These are phyloP conservation scores for Dichotomocladium elegans DNA, from an alignment of 371 early-diverging fungal species.

Conservation along the genomic window DNA sequence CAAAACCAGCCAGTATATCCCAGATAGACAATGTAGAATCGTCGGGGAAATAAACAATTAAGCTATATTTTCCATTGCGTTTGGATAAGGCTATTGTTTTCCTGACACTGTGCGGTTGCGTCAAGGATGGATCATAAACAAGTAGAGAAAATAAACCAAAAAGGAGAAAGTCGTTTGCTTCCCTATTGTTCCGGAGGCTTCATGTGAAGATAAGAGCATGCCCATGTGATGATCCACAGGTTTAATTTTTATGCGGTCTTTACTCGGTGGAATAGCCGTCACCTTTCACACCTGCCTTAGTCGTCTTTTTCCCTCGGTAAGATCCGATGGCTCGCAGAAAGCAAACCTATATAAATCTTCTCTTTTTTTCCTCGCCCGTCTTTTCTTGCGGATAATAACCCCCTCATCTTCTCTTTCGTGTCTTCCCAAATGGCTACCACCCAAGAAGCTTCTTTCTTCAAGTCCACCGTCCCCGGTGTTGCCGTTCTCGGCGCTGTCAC, in stretches of 20 bases:
- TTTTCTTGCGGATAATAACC: not conserved
- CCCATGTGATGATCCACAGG: too few relatives aligned
- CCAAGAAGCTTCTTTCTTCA: constrained; percentile 6
- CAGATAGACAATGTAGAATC: not conserved
- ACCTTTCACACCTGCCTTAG: not conserved
- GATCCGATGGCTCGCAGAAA: not conserved
- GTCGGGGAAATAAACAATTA: not conserved
- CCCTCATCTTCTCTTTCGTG: not conserved
- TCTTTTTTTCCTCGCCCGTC: not conserved
- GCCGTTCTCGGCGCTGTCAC: constrained; percentile 62
- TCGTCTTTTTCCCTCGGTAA: not conserved
- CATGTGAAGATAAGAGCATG: too few relatives aligned
- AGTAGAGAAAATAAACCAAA: too few relatives aligned
- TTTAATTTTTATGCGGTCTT: too few relatives aligned
- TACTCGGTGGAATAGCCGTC: not conserved
- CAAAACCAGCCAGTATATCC: not conserved
- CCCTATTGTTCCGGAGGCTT: too few relatives aligned
- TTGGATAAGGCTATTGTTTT: not conserved
- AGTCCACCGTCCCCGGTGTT: constrained; percentile 57
- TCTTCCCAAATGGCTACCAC: constrained; percentile 18
- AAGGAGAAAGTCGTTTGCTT: too few relatives aligned
- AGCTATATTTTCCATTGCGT: not conserved
- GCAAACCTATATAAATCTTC: not conserved
- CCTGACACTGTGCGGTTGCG: not conserved
- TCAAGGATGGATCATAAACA: too few relatives aligned